Percentiles rank a stretch among this genome's conserved stretches.
phyloP scores from a whole-genome alignment of 2,329 filamentous ascomycete species.

The Talaromyces sp. region DNA sequence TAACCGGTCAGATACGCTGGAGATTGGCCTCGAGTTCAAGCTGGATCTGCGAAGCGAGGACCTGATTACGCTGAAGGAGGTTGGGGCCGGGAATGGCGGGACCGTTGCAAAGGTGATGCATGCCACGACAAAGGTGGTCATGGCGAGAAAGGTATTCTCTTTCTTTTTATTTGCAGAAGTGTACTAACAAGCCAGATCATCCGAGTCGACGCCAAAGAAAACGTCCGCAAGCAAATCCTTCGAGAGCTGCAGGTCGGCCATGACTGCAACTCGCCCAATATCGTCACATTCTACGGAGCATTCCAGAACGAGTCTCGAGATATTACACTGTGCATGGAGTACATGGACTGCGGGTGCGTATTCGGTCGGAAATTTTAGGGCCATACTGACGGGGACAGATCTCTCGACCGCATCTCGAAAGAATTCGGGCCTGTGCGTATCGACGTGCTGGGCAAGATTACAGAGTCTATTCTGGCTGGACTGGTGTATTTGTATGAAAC shows the following conservation, averaged over 20 bases:
- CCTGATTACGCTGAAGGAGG: constrained; percentile 84
- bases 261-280: constrained; percentile 92
- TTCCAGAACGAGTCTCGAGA: constrained; percentile 96
- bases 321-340: constrained; percentile 99
- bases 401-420: constrained; percentile 87
- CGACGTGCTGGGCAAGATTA: constrained; percentile 95
- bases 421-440: constrained; percentile 93
- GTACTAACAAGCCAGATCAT: constrained; percentile 63
- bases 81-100: constrained; percentile 92
- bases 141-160: constrained; percentile 92
- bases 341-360: constrained; percentile 94
- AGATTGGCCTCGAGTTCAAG: constrained; percentile 97
- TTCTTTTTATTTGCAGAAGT: constrained; percentile 11
- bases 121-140: constrained; percentile 86
- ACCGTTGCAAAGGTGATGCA: constrained; percentile 98
- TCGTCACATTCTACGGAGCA: constrained; percentile 95
- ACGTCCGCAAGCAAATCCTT: constrained; percentile 93
- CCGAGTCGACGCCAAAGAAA: constrained; percentile 95
- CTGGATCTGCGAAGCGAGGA: constrained; percentile 88
- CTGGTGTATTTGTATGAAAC: constrained; percentile 92
- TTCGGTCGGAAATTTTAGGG: neutral
- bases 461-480: constrained; percentile 88
- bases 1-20: constrained; percentile 65
- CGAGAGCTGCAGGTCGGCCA: constrained; percentile 98
- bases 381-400: constrained; percentile 48